Evolutionary conservation across 306 rosid genomes (phyloP).

Genomic region (Cyclanthera cordifolia): DNA sequence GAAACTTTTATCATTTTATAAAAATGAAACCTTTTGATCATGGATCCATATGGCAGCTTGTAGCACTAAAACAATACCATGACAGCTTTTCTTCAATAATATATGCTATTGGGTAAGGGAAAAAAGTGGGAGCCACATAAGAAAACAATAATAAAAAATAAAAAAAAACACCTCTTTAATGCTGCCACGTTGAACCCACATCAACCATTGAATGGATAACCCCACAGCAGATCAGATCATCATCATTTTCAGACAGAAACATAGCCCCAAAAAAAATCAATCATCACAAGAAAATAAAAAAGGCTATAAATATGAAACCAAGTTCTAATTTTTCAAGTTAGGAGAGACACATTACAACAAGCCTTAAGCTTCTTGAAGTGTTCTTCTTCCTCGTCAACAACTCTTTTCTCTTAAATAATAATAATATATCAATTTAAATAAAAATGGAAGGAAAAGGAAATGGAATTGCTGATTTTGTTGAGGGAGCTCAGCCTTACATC

Average conservation of each 20-base stretch:
- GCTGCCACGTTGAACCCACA: slow-evolving; percentile 10
- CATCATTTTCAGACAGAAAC: background rate
- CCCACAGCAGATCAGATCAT: slow-evolving; percentile 4
- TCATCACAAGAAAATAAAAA: background rate
- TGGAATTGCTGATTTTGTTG: slow-evolving; percentile 18
- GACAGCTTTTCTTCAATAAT: slow-evolving; percentile 1
- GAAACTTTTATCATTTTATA: background rate
- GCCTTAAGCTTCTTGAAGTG: slow-evolving; percentile 2
- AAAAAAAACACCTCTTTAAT: slow-evolving; percentile 1
- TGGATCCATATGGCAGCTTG: background rate
- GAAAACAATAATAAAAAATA: too few relatives aligned
- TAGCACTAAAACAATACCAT: slow-evolving; percentile 1
- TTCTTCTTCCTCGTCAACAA: slow-evolving; percentile 3
- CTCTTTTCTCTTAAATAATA: too few relatives aligned
- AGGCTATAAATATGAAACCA: slow-evolving; percentile 9
- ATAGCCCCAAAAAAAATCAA: background rate
- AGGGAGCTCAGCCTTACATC: slow-evolving; percentile 69
- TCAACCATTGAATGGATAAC: slow-evolving; percentile 7
- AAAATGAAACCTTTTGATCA: background rate
- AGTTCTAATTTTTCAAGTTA: background rate
- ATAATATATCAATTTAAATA: too few relatives aligned
- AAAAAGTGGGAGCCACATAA: background rate
- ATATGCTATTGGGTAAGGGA: background rate
- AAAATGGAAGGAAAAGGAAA: slow-evolving; percentile 8
- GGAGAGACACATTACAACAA: background rate